Percentiles rank a stretch among this genome's conserved stretches.
Conservation (phyloP, 2,329 filamentous ascomycete genomes). For the Colletotrichum liaoningense region DNA sequence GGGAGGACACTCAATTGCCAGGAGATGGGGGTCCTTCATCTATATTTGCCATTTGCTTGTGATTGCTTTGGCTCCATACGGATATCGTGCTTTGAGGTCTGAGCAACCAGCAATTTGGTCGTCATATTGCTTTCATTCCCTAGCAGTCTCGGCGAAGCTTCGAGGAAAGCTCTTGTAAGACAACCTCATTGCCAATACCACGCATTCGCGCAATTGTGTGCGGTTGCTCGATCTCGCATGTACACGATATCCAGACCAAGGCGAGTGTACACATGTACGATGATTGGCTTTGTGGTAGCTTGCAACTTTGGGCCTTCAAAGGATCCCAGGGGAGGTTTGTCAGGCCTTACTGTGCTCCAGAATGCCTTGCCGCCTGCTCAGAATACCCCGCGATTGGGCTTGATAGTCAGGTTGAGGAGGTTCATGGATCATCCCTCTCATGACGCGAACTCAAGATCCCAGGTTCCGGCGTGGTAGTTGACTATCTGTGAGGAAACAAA, state of each 20-base stretch:
- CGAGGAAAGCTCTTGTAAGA: not conserved
- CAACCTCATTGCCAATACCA: not conserved
- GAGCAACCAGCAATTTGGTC: too few species aligned
- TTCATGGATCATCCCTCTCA: slow-evolving; percentile 19
- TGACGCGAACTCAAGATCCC: not conserved
- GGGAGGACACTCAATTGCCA: not conserved
- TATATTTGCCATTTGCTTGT: not conserved
- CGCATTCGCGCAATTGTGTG: not conserved
- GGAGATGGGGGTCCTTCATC: not conserved
- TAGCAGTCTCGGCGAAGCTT: not conserved
- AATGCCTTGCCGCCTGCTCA: not conserved
- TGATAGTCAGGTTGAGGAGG: not conserved
- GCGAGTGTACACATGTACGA: not conserved
- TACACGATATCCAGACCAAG: not conserved
- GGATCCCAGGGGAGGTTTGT: not conserved
- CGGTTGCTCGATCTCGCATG: not conserved
- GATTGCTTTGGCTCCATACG: too few species aligned
- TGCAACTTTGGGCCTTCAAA: not conserved
- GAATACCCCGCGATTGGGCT: slow-evolving; percentile 2
- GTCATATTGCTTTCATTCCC: not conserved
- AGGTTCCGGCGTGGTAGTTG: not conserved
- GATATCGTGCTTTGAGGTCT: too few species aligned
- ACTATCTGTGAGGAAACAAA: not conserved
- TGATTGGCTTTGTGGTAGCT: not conserved
- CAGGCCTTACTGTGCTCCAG: not conserved